Evolutionary conservation across 177 flowering plant genomes (phyloP), one percentile per base, ranked within the genome.

Genomic region (Vitis hybrid): DNA sequence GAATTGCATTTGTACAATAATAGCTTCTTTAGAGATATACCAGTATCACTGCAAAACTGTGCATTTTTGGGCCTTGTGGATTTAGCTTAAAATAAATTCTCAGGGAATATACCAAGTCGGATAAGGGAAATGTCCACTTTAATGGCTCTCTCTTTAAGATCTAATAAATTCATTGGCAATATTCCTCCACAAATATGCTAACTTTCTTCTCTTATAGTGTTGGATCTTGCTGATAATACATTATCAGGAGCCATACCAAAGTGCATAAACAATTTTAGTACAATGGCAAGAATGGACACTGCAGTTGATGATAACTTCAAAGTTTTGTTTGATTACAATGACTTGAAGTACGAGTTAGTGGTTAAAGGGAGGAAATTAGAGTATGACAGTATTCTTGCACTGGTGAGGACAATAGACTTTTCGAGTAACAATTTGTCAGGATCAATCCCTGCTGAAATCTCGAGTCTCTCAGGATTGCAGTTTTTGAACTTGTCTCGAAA

Each of bases 361-460:
- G 20, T 29, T 3, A 71, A 71, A 57, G 78, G 62, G 9, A 13
- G 22, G 19, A 7, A 12, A n/a, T 19, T 0, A 2, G 49, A 63
- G 34, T 74, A 67, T 20, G 59, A 3, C 1, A 63, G 3, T 5
- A 74, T 1, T 14, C 67, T 75, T 53, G 18, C 6, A 2, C 68
- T 67, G 7, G 31, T 77, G 8, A 74, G 54, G 11, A 31, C 48
- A 53, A 74, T 80, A 0, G 80, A 77, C 50, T 70, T 80, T 2
- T 77, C 77, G 11, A 63, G 62, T 45, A 80, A 80, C 54, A 65
- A 45, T 1, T 57, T 80, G 12, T 10, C 20, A 12, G 80, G 82
- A 12, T 49, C 53, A 26, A 66, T 80, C 31, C 79, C 83, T 0
- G 19, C 1, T 6, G 67, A 53, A 19, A 13, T 80, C 7, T 62